Conservation (phyloP, 2,329 filamentous ascomycete species). For the Colletotrichum neosansevieriae region DNA sequence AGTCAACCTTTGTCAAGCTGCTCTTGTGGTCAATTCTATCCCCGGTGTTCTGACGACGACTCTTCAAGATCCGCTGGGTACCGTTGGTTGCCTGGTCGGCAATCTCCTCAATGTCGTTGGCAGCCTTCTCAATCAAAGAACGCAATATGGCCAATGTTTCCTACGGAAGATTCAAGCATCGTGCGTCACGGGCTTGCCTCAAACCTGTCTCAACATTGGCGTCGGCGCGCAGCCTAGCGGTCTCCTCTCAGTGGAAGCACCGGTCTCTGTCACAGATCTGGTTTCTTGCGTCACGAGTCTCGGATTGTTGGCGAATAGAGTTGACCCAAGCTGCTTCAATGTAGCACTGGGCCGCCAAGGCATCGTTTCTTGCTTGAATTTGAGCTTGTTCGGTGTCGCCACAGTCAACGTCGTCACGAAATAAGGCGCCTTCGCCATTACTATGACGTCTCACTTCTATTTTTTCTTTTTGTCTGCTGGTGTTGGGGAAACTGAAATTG, state of each 20-base stretch:
- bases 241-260: not conserved
- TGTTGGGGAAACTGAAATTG: constrained; percentile 28
- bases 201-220: constrained; percentile 22
- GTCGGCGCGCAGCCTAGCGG: constrained; percentile 9
- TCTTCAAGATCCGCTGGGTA: not conserved
- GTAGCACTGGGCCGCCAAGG: not conserved
- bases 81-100: not conserved
- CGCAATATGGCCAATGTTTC: constrained; percentile 13
- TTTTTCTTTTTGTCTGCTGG: constrained; percentile 13
- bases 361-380: constrained; percentile 27
- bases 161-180: not conserved
- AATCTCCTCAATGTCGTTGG: not conserved
- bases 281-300: constrained; percentile 9
- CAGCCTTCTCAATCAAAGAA: not conserved
- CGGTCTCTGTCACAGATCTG: not conserved
- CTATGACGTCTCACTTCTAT: not conserved
- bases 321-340: constrained; percentile 27
- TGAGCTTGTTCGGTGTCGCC: constrained; percentile 32
- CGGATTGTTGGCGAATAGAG: constrained; percentile 7
- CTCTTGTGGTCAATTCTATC: not conserved
- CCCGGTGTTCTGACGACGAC: not conserved
- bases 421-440: not conserved
- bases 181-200: constrained; percentile 15
- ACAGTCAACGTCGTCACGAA: constrained; percentile 11
- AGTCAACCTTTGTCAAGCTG: constrained; percentile 7